Evolutionary conservation across 148 eudicot species (phyloP), one percentile per base, ranked within the genome.

Genomic region (Camellia lanceoleosa): DNA sequence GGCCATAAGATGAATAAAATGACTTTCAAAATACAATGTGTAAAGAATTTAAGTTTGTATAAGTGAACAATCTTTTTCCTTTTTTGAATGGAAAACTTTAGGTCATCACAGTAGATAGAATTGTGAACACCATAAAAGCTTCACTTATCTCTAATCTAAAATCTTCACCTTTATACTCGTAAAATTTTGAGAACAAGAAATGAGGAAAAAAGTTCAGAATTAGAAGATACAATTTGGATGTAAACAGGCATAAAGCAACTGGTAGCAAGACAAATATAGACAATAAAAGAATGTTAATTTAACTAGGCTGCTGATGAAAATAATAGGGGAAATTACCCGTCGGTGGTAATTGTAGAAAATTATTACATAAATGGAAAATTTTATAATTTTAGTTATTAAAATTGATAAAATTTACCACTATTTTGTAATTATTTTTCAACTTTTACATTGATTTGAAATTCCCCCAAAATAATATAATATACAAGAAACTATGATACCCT

Each of bases 131-230:
- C 6, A 1, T 49, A 49, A 49, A 4, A 49, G 52, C 16, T n/a
- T 62, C 38, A 76, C 68, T 61, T 18, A 46, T 76, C 18, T 75
- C 52, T 76, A 64, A 46, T 63, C 16, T 10, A 0, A 78, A 42
- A 49, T 30, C 56, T 3, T 54, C 70, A 47, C 14, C 9, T 13
- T 42, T 52, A 15, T 67, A 68, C 5, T 43, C 5, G 2, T 51
- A 75, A 47, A n/a, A 19, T 75, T 19, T 20, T 20, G 19, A 43
- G 13, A 5, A 41, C 30, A 77, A 49, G 38, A 51, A 54, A 19
- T 73, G 8, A 30, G 38, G 38, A 30, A 49, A n/a, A 38, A 5
- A 15, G 38, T 30, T 30, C 38, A 30, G 38, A 30, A 30, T 30
- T 51, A 65, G 0, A 49, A 64, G 42, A 51, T 51, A 16, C 9